Conservation (phyloP, 139 green algal species). For the Raphidocelis subcapitata region DNA sequence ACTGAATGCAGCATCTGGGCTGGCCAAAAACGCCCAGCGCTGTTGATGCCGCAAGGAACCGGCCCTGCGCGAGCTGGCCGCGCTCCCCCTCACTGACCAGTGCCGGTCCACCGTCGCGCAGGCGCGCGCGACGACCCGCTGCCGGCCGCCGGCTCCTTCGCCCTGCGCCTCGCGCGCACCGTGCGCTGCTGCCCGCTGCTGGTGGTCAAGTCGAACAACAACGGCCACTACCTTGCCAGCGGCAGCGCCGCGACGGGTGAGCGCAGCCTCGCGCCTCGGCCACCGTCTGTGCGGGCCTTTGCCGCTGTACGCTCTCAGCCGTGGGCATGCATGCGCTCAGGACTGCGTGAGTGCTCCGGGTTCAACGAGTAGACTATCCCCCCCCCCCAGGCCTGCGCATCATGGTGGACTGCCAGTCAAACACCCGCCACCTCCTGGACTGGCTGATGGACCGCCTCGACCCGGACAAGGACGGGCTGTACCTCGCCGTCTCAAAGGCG, state of each 20-base stretch:
- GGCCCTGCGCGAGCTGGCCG: too few species aligned
- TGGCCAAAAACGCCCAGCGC: too few species aligned
- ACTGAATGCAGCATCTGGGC: too few species aligned
- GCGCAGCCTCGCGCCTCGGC: background rate
- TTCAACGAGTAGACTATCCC: too few species aligned
- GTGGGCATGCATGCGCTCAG: too few species aligned
- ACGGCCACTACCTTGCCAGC: slow-evolving; percentile 22
- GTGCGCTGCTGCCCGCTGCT: slow-evolving; percentile 32
- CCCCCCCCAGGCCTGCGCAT: slow-evolving; percentile 15
- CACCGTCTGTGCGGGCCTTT: background rate
- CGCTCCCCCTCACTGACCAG: too few species aligned
- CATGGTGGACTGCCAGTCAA: slow-evolving; percentile 42
- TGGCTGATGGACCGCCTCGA: slow-evolving; percentile 33
- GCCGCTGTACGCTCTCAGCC: background rate
- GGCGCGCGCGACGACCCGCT: slow-evolving; percentile 23
- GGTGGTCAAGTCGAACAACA: slow-evolving; percentile 40
- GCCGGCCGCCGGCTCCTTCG: slow-evolving; percentile 23
- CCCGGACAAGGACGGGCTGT: slow-evolving; percentile 16
- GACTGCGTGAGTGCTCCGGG: too few species aligned
- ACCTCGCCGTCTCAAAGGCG: slow-evolving; percentile 18
- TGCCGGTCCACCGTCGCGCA: too few species aligned
- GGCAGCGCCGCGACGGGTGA: background rate
- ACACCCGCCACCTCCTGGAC: slow-evolving; percentile 27
- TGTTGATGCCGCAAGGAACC: too few species aligned
- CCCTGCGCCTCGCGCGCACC: slow-evolving; percentile 21